A percentile compares a stretch with the other conserved stretches of the same genome.
These are phyloP conservation scores for Besnoitia besnoiti DNA, from an alignment of 169 alveolate species.

Conservation along the genomic window DNA sequence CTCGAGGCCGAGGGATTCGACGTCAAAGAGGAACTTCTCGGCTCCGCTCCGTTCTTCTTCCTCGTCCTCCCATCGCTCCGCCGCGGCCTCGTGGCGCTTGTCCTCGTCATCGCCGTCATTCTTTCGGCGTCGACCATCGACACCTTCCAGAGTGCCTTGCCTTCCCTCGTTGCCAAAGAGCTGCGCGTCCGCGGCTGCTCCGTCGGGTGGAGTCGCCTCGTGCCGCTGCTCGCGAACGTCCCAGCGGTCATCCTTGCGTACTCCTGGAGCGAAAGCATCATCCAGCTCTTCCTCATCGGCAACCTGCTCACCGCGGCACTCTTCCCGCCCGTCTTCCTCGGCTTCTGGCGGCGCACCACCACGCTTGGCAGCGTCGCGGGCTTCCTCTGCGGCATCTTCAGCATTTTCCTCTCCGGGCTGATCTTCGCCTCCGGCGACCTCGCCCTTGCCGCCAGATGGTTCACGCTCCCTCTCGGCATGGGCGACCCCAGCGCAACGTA, in stretches of 20 bases:
- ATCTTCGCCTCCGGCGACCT: neutral
- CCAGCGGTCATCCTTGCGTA: constrained; percentile 22
- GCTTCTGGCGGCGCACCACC: neutral
- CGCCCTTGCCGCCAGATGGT: neutral
- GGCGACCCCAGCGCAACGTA: constrained; percentile 20
- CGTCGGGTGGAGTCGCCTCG: neutral
- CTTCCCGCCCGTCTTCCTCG: constrained; percentile 28
- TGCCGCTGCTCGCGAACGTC: neutral
- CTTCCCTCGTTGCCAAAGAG: constrained; percentile 14
- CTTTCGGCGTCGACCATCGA: neutral
- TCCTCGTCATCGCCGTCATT: constrained; percentile 3
- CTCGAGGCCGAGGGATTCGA: neutral
- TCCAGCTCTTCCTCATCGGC: constrained; percentile 11
- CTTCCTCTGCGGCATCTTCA: neutral
- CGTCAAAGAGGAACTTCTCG: neutral
- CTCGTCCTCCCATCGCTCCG: neutral
- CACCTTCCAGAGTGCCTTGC: constrained; percentile 22
- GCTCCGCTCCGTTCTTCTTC: neutral
- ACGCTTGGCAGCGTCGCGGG: neutral
- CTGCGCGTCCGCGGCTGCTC: neutral
- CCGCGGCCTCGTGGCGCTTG: neutral
- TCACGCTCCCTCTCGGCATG: neutral
- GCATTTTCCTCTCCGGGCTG: constrained; percentile 5
- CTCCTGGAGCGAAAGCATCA: constrained; percentile 1
- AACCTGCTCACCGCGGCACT: constrained; percentile 9